A percentile compares a stretch with the other conserved stretches of the same genome.
phyloP scores from a whole-genome alignment of 2,329 filamentous ascomycete species.

The Sporothrix luriei region DNA sequence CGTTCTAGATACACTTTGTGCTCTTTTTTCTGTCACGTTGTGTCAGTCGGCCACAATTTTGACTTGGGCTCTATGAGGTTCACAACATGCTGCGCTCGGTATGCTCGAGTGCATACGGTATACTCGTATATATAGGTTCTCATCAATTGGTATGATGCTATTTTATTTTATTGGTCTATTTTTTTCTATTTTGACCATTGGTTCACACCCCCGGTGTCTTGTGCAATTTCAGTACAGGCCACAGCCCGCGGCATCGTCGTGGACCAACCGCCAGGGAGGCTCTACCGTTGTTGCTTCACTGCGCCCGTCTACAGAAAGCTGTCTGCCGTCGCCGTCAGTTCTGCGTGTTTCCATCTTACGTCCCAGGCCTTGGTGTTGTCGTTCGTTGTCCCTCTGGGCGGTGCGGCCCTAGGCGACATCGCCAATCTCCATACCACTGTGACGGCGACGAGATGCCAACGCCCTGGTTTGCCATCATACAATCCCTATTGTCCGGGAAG shows the following conservation, averaged over 20 bases:
- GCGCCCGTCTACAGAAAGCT: too few relatives aligned
- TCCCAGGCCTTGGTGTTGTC: neutral
- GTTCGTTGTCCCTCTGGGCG: neutral
- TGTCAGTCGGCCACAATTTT: neutral
- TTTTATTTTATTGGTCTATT: too few relatives aligned
- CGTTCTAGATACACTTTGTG: conserved; percentile 4
- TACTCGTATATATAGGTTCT: neutral
- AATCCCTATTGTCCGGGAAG: too few relatives aligned
- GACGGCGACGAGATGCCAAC: too few relatives aligned
- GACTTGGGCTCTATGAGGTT: neutral
- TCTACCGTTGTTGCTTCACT: too few relatives aligned
- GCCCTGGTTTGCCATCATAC: too few relatives aligned
- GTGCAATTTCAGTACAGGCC: neutral
- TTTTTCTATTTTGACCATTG: neutral
- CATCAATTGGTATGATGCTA: neutral
- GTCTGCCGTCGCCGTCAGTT: too few relatives aligned
- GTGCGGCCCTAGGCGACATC: too few relatives aligned
- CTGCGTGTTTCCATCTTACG: neutral
- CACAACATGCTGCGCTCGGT: neutral
- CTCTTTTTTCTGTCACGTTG: neutral
- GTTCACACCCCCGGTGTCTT: neutral
- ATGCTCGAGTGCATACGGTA: neutral
- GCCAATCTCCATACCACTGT: too few relatives aligned
- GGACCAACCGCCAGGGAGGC: too few relatives aligned
- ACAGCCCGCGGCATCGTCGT: too few relatives aligned